Percentiles rank a stretch among this genome's conserved stretches.
Conservation (phyloP, 768 basidiomycete species). For the Obba rivulosa region DNA sequence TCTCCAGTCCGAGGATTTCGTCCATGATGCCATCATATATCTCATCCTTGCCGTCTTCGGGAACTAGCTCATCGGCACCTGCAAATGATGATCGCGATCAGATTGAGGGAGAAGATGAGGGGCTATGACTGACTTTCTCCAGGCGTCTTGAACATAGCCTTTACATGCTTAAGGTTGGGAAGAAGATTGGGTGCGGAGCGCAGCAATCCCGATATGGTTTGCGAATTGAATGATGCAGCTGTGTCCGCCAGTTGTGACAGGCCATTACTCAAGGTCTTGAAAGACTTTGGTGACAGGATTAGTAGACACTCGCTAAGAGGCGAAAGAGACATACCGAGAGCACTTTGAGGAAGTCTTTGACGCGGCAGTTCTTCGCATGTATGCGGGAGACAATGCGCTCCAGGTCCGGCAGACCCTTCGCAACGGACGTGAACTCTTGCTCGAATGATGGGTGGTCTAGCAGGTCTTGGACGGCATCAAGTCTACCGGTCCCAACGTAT, state of each 20-base stretch:
- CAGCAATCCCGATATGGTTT: slow-evolving; percentile 69
- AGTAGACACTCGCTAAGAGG: background rate
- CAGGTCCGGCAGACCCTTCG: slow-evolving; percentile 83
- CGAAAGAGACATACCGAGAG: slow-evolving; percentile 43
- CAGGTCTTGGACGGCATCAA: slow-evolving; percentile 93
- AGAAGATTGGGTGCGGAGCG: slow-evolving; percentile 77
- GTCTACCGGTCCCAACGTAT: slow-evolving; percentile 35
- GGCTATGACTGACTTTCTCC: slow-evolving; percentile 47
- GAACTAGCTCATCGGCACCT: slow-evolving; percentile 70
- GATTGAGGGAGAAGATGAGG: background rate
- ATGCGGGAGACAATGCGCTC: slow-evolving; percentile 94
- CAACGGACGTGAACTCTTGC: slow-evolving; percentile 64
- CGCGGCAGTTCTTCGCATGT: slow-evolving; percentile 86
- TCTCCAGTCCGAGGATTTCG: slow-evolving; percentile 69
- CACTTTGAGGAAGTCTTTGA: slow-evolving; percentile 84
- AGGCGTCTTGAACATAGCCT: slow-evolving; percentile 59
- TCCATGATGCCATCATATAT: slow-evolving; percentile 73
- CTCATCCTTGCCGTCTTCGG: slow-evolving; percentile 80
- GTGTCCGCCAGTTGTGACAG: slow-evolving; percentile 56
- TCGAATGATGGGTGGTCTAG: slow-evolving; percentile 77
- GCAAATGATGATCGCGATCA: background rate
- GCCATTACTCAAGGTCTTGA: slow-evolving; percentile 66
- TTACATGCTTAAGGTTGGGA: slow-evolving; percentile 66
- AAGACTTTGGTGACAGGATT: slow-evolving; percentile 52
- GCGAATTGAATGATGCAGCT: slow-evolving; percentile 71